Conservation (phyloP, 257 asterid species). For the Solanum peruvianum region DNA sequence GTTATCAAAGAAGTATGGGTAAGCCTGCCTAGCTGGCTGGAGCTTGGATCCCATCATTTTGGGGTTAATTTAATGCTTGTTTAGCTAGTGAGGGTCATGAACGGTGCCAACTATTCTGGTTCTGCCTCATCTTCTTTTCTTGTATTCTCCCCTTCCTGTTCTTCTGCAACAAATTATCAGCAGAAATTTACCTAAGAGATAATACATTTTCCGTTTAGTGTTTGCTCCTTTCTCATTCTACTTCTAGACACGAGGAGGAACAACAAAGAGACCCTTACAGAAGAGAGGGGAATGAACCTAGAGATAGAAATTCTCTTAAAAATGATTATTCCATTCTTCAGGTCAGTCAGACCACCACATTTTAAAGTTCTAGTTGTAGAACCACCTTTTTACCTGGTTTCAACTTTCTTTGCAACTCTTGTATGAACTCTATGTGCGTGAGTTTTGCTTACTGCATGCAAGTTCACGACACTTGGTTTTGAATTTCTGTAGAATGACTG, state of each 20-base stretch:
- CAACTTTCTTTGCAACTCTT: background rate
- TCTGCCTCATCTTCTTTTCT: background rate
- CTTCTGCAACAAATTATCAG: background rate
- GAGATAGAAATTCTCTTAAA: background rate
- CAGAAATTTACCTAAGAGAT: background rate
- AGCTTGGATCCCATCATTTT: background rate
- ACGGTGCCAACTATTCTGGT: background rate
- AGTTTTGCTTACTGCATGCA: background rate
- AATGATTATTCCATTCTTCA: background rate
- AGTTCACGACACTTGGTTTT: background rate
- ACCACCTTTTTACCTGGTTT: background rate
- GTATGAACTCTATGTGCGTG: background rate
- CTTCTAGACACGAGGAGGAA: background rate
- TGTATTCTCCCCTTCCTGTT: background rate
- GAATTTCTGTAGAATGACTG: background rate
- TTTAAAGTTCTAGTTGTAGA: background rate
- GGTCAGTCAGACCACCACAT: background rate
- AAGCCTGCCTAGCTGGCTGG: background rate
- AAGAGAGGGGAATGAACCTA: background rate
- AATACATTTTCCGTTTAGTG: background rate
- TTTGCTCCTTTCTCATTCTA: background rate
- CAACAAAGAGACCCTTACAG: background rate
- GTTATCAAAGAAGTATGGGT: background rate
- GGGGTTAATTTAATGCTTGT: background rate
- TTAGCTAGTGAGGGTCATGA: background rate